phyloP scores from a whole-genome alignment of 23 red algal genomes.

The Agarophyton chilense region DNA sequence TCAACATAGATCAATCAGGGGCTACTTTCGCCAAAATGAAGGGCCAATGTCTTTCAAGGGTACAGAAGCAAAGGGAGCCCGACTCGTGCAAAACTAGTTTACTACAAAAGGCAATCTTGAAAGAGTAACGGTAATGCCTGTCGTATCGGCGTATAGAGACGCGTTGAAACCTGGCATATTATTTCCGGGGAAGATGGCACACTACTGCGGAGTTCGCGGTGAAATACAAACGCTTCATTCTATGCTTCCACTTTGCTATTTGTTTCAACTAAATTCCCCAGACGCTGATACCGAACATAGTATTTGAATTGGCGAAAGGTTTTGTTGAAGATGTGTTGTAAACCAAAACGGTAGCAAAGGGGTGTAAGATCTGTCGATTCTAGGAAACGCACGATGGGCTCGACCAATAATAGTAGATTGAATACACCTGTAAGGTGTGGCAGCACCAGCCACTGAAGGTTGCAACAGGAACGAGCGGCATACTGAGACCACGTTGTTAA shows the following conservation, averaged over 20 bases:
- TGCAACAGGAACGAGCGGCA: too few species aligned
- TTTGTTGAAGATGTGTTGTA: too few species aligned
- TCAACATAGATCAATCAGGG: conserved; percentile 13
- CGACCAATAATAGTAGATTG: too few species aligned
- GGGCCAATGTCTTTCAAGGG: neutral
- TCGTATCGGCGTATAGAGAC: neutral
- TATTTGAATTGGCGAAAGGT: too few species aligned
- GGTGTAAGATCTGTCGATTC: too few species aligned
- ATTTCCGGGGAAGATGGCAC: neutral
- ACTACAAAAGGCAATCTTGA: conserved; percentile 1
- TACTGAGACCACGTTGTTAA: too few species aligned
- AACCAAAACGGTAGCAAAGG: too few species aligned
- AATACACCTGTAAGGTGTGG: too few species aligned
- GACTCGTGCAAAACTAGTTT: neutral
- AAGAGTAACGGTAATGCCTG: neutral
- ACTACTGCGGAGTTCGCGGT: neutral
- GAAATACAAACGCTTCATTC: neutral
- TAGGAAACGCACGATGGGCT: too few species aligned
- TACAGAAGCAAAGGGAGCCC: neutral
- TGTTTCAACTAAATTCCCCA: neutral
- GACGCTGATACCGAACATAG: too few species aligned
- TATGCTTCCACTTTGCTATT: neutral
- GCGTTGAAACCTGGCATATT: neutral
- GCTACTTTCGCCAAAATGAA: neutral
- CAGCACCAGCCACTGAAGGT: too few species aligned